A percentile compares a stretch with the other conserved stretches of the same genome.
Evolutionary conservation across 2,329 filamentous ascomycete species (phyloP).

Genomic region (Daldinia sp.): DNA sequence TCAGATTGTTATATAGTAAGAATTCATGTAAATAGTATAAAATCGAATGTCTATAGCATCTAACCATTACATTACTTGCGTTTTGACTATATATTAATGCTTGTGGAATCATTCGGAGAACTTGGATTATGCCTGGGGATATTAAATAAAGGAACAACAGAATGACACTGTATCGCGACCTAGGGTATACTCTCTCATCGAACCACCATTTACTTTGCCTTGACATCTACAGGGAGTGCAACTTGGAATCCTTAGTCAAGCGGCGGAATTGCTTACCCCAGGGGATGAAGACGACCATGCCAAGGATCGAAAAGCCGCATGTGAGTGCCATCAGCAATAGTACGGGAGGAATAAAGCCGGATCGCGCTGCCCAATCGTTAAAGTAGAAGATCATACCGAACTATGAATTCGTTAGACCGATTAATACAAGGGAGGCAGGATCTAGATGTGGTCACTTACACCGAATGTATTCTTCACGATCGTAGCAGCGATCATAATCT

Average conservation of each 20-base stretch:
- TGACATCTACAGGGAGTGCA: constrained; percentile 38
- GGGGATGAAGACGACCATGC: constrained; percentile 42
- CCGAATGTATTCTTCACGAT: constrained; percentile 67
- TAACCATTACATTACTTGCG: background rate
- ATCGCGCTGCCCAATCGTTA: constrained; percentile 42
- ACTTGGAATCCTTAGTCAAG: constrained; percentile 44
- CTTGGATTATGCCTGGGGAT: no score
- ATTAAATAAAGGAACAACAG: background rate
- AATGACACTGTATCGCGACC: background rate
- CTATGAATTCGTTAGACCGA: constrained; percentile 18
- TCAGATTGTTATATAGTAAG: background rate
- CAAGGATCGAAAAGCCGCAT: constrained; percentile 40
- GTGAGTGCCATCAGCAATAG: constrained; percentile 44
- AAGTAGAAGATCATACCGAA: constrained; percentile 47
- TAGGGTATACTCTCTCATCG: background rate
- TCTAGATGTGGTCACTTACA: constrained; percentile 33
- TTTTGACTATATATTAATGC: background rate
- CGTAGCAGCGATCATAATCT: constrained; percentile 67
- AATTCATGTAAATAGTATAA: background rate
- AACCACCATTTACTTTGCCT: background rate
- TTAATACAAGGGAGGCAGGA: background rate
- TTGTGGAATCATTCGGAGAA: background rate
- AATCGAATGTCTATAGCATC: background rate
- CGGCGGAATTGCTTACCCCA: constrained; percentile 45
- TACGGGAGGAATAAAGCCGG: constrained; percentile 42